A percentile compares a stretch with the other conserved stretches of the same genome.
These are phyloP conservation scores for Pleurotus tuber-regium DNA, from an alignment of 768 basidiomycete species.

Conservation along the genomic window DNA sequence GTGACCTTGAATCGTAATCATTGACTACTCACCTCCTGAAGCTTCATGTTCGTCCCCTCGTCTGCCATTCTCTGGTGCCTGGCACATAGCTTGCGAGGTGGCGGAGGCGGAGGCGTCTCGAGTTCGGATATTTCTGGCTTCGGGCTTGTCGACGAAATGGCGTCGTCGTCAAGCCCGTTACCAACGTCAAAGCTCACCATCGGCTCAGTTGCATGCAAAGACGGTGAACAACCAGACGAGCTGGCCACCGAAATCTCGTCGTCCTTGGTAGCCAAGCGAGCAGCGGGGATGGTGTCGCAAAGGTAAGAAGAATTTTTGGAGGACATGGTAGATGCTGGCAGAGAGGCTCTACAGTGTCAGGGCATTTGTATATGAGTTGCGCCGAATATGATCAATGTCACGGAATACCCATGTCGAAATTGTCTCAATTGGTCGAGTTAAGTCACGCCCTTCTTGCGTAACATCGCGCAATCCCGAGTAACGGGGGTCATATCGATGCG, in stretches of 20 bases:
- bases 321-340: constrained; percentile 19
- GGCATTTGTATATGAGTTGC: constrained; percentile 12
- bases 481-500: too few species aligned
- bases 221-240: constrained; percentile 3
- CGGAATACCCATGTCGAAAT: constrained; percentile 5
- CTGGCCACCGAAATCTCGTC: constrained; percentile 13
- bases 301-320: constrained; percentile 38
- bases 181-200: constrained; percentile 15
- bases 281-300: constrained; percentile 72
- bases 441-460: constrained; percentile 32
- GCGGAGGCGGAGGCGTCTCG: constrained; percentile 24
- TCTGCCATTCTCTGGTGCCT: constrained; percentile 97
- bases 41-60: constrained; percentile 86
- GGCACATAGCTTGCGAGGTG: constrained; percentile 81
- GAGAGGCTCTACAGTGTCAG: constrained; percentile 10
- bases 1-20: not conserved
- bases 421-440: constrained; percentile 9
- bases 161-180: constrained; percentile 32
- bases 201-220: not conserved
- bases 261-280: constrained; percentile 41
- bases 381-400: constrained; percentile 3
- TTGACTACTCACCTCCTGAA: constrained; percentile 70
- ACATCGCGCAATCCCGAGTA: constrained; percentile 43
- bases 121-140: constrained; percentile 18
- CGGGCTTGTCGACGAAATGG: constrained; percentile 35